A percentile compares a stretch with the other conserved stretches of the same genome.
Conservation (phyloP, 2,329 filamentous ascomycete species). For the Aureobasidium sp. region DNA sequence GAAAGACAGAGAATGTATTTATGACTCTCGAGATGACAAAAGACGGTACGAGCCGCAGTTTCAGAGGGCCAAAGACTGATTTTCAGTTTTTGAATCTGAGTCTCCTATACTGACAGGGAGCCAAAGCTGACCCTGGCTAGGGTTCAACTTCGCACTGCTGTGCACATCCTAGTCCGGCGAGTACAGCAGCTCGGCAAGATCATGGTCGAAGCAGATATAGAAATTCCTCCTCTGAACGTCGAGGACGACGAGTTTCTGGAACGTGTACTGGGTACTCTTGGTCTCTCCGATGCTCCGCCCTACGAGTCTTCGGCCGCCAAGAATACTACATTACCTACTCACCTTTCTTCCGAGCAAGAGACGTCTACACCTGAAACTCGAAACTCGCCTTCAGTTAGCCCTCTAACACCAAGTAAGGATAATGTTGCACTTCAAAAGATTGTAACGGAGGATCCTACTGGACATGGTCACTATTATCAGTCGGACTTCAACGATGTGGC, state of each 20-base stretch:
- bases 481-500: neutral
- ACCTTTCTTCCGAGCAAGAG: neutral
- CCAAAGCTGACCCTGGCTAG: neutral
- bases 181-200: conserved; percentile 10
- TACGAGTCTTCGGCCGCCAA: neutral
- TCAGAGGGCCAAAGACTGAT: neutral
- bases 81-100: too few species aligned
- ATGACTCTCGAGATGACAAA: conserved; percentile 26
- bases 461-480: neutral
- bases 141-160: conserved; percentile 5
- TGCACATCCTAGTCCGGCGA: neutral
- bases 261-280: conserved; percentile 23
- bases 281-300: neutral
- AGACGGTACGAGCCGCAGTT: conserved; percentile 21
- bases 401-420: neutral
- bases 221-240: neutral
- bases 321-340: neutral
- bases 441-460: too few species aligned
- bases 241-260: conserved; percentile 35
- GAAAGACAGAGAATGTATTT: conserved; percentile 24
- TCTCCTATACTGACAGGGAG: fast-evolving
- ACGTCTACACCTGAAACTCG: neutral
- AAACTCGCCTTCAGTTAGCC: neutral
- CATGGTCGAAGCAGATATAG: conserved; percentile 12
- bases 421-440: neutral